These are phyloP conservation scores for Candida mattraensis DNA, from an alignment of 805 yeast species.

Conservation along the genomic window DNA sequence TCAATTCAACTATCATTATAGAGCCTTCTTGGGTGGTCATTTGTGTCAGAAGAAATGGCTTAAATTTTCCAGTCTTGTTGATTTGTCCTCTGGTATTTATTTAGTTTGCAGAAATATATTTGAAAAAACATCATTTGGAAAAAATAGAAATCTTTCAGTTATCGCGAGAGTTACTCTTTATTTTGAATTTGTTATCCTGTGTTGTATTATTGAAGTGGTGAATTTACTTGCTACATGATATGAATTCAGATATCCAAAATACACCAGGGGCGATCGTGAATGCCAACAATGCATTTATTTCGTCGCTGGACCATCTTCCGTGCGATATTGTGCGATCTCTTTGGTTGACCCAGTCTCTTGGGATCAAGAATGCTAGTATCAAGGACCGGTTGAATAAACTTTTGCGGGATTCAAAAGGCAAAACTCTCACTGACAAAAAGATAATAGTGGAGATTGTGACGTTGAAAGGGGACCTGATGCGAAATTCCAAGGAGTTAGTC, in stretches of 20 bases:
- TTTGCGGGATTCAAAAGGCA: slow-evolving; percentile 2
- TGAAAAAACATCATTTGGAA: no score
- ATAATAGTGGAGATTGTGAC: slow-evolving; percentile 3
- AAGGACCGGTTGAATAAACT: slow-evolving; percentile 10
- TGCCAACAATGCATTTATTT: slow-evolving; percentile 36
- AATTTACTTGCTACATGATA: no score
- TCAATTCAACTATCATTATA: no score
- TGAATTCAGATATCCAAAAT: no score
- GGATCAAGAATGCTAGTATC: slow-evolving; percentile 24
- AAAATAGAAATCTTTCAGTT: no score
- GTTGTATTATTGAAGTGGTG: no score
- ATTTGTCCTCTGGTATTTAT: no score
- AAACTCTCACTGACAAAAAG: slow-evolving; percentile 3
- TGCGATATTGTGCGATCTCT: slow-evolving; percentile 38
- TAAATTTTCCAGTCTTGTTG: no score
- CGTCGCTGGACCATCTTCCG: slow-evolving; percentile 39
- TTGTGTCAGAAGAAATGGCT: no score
- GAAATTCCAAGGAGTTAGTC: slow-evolving; percentile 27
- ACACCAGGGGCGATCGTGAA: slow-evolving; percentile 31
- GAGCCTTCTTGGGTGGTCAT: background rate
- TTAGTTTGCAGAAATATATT: no score
- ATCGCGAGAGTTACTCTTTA: no score
- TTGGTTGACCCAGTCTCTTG: slow-evolving; percentile 37
- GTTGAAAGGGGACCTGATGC: slow-evolving; percentile 10
- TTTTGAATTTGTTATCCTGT: no score